Evolutionary conservation across 345 rosid genomes (phyloP).

Genomic region (Zanthoxylum bungeanum): DNA sequence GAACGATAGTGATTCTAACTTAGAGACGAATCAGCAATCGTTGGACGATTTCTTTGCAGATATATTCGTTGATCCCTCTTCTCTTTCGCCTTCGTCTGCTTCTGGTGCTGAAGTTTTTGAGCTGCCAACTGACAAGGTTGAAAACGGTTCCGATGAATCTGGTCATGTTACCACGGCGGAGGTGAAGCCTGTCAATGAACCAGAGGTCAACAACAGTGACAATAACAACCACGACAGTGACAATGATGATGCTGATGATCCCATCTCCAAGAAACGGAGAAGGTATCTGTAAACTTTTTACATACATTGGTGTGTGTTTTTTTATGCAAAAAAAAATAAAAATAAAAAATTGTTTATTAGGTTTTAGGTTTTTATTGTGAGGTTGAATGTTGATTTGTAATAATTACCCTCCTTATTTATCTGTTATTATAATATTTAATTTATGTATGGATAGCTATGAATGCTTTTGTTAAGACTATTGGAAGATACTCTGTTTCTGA

Average conservation of each 20-base stretch:
- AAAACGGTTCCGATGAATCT: constrained; percentile 10
- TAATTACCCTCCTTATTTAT: too few species aligned
- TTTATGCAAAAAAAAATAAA: neutral
- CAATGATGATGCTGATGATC: constrained; percentile 25
- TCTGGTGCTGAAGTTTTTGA: constrained; percentile 17
- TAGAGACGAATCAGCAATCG: constrained; percentile 19
- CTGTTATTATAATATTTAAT: neutral
- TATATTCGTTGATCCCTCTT: constrained; percentile 40
- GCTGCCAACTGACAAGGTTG: constrained; percentile 17
- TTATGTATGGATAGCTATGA: neutral
- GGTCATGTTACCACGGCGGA: neutral
- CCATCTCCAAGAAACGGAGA: constrained; percentile 47
- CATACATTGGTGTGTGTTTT: too few species aligned
- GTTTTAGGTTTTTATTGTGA: neutral
- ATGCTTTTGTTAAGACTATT: neutral
- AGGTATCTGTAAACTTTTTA: constrained; percentile 30
- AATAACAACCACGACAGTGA: neutral
- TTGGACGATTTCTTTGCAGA: constrained; percentile 39
- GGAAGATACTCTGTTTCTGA: neutral
- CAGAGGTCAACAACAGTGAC: constrained; percentile 11
- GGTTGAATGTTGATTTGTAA: too few species aligned
- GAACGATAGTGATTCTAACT: constrained; percentile 33
- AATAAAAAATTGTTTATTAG: neutral
- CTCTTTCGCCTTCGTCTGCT: constrained; percentile 22
- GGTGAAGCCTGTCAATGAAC: constrained; percentile 12